Evolutionary conservation across 176 grass and related monocot genomes (phyloP).

Genomic region (Raddia distichophylla): DNA sequence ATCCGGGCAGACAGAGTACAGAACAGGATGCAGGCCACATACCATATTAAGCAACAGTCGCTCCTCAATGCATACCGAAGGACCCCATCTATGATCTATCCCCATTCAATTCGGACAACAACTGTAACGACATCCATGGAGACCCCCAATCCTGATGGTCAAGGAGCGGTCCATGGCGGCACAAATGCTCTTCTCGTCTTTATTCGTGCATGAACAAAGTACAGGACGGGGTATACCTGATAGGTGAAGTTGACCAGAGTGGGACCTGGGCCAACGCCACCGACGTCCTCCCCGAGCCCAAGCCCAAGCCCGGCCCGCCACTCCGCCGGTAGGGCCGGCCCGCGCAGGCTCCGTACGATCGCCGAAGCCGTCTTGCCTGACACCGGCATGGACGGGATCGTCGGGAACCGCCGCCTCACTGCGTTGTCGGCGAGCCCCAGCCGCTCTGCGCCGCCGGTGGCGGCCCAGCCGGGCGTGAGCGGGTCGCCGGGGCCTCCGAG

Average conservation of each 20-base stretch:
- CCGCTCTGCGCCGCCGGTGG: conserved; percentile 48
- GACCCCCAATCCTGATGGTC: conserved; percentile 8
- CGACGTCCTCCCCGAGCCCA: background rate
- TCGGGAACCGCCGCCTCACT: conserved; percentile 66
- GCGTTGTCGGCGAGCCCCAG: conserved; percentile 48
- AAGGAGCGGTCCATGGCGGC: conserved; percentile 10
- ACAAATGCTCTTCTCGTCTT: conserved; percentile 16
- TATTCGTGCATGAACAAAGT: conserved; percentile 4
- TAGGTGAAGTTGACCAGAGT: conserved; percentile 84
- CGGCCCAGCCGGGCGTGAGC: conserved; percentile 85
- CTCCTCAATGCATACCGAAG: background rate
- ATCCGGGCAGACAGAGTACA: background rate
- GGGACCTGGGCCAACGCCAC: conserved; percentile 68
- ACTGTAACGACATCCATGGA: background rate
- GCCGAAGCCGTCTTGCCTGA: conserved; percentile 49
- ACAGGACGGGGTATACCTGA: conserved; percentile 46
- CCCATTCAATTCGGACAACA: background rate
- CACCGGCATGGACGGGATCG: conserved; percentile 87
- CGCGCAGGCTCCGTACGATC: conserved; percentile 64
- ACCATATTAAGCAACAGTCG: conserved; percentile 8
- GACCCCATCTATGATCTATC: background rate
- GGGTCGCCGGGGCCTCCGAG: conserved; percentile 78
- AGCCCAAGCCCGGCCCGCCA: conserved; percentile 49
- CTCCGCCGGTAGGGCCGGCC: conserved; percentile 51
- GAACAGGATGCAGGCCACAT: background rate